Evolutionary conservation across 257 asterid species (phyloP).

Genomic region (Prunella vulgaris): DNA sequence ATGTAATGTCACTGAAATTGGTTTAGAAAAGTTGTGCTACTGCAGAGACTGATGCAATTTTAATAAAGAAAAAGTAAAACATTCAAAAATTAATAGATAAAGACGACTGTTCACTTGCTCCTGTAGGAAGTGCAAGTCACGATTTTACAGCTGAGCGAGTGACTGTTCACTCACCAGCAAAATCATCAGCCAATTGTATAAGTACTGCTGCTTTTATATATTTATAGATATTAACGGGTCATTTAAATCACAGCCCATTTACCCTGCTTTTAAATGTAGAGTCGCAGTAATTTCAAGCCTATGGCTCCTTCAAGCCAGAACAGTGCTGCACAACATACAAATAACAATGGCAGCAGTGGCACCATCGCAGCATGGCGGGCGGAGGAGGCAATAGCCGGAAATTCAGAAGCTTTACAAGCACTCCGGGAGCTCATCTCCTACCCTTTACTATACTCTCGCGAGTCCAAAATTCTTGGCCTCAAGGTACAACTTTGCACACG

Average conservation of each 20-base stretch:
- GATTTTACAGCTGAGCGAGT: too few relatives aligned
- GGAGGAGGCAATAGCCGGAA: constrained; percentile 74
- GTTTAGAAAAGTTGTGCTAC: too few relatives aligned
- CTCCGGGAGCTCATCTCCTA: constrained; percentile 69
- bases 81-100: too few relatives aligned
- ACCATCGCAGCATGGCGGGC: constrained; percentile 51
- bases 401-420: constrained; percentile 57
- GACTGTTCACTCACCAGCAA: too few relatives aligned
- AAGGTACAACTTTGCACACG: constrained; percentile 34
- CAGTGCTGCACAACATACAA: constrained; percentile 17
- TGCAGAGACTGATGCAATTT: too few relatives aligned
- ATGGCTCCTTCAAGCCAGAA: constrained; percentile 23
- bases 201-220: too few relatives aligned
- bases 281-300: neutral
- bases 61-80: too few relatives aligned
- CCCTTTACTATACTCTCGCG: constrained; percentile 58
- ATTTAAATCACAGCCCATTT: neutral
- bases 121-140: too few relatives aligned
- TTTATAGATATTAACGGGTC: too few relatives aligned
- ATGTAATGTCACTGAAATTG: too few relatives aligned
- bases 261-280: neutral
- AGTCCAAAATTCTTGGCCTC: constrained; percentile 64
- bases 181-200: too few relatives aligned
- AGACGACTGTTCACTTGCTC: too few relatives aligned
- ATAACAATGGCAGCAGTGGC: constrained; percentile 26